phyloP scores from a whole-genome alignment of 805 yeast species.

The Sugiyamaella americana region DNA sequence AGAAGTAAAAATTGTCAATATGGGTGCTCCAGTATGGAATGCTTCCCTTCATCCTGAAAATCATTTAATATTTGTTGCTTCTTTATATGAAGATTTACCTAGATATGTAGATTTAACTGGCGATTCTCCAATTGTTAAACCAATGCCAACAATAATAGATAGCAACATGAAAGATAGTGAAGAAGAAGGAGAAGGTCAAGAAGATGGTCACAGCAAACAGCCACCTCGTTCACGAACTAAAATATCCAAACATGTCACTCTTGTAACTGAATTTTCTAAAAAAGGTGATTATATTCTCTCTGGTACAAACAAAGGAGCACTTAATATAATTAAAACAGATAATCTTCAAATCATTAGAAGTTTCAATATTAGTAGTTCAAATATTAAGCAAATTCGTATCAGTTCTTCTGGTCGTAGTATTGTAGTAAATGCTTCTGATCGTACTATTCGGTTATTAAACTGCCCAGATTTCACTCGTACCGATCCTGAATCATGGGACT shows the following conservation, averaged over 20 bases:
- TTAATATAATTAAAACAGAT: slow-evolving; percentile 41
- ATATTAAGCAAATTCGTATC: slow-evolving; percentile 67
- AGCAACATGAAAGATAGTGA: slow-evolving; percentile 16
- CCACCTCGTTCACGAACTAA: slow-evolving; percentile 15
- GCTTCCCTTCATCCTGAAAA: slow-evolving; percentile 50
- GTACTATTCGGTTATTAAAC: slow-evolving; percentile 28
- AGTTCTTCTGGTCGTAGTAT: slow-evolving; percentile 50
- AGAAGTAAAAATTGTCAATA: slow-evolving; percentile 41
- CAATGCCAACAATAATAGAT: slow-evolving; percentile 6
- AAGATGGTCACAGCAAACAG: too few species aligned
- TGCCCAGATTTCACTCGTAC: slow-evolving; percentile 26
- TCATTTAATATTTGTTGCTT: slow-evolving; percentile 47
- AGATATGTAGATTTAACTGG: slow-evolving; percentile 41
- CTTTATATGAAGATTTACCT: slow-evolving; percentile 59
- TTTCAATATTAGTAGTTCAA: slow-evolving; percentile 58
- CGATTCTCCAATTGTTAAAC: slow-evolving; percentile 8
- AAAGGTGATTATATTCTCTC: slow-evolving; percentile 52
- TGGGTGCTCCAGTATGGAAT: slow-evolving; percentile 72
- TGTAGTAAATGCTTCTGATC: slow-evolving; percentile 30
- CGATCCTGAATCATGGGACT: slow-evolving; percentile 38
- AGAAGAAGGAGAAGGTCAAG: slow-evolving; percentile 7
- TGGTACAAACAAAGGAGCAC: slow-evolving; percentile 78
- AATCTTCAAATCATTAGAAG: slow-evolving; percentile 37
- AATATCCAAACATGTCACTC: slow-evolving; percentile 36
- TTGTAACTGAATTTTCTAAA: slow-evolving; percentile 47